Conservation (phyloP, 495 filamentous ascomycete species). For the Amniculicola lignicola region DNA sequence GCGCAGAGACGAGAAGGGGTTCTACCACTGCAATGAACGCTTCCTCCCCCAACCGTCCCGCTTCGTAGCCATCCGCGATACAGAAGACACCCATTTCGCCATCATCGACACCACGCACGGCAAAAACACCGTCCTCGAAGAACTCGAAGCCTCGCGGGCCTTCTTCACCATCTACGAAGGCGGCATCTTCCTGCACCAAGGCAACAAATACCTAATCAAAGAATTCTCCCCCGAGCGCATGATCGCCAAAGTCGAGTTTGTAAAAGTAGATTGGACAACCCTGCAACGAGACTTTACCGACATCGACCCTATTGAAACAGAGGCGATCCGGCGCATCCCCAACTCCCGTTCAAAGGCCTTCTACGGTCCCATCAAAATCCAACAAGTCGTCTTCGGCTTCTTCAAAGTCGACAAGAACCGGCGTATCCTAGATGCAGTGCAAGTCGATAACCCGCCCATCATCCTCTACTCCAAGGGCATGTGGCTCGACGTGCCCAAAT, state of each 20-base stretch:
- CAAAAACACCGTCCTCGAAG: conserved; percentile 83
- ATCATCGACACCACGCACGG: conserved; percentile 84
- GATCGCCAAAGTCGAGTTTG: conserved; percentile 70
- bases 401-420: conserved; percentile 86
- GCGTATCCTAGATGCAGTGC: conserved; percentile 84
- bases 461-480: conserved; percentile 80
- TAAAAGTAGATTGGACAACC: conserved; percentile 95
- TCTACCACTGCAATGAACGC: conserved; percentile 83
- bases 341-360: conserved; percentile 61
- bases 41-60: conserved; percentile 83
- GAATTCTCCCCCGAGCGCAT: conserved; percentile 77
- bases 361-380: conserved; percentile 79
- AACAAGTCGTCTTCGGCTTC: conserved; percentile 86
- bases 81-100: conserved; percentile 87
- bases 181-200: conserved; percentile 95
- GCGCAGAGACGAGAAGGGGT: conserved; percentile 68
- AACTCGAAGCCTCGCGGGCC: conserved; percentile 90
- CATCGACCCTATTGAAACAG: conserved; percentile 87
- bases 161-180: conserved; percentile 97
- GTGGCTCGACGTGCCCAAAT: conserved; percentile 89
- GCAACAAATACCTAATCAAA: conserved; percentile 83
- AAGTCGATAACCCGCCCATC: conserved; percentile 90
- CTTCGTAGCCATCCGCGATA: conserved; percentile 86
- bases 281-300: conserved; percentile 92
- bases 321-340: conserved; percentile 70